Evolutionary conservation across 257 asterid species (phyloP), one percentile per base, ranked within the genome.

Genomic region (Echites panduratus): DNA sequence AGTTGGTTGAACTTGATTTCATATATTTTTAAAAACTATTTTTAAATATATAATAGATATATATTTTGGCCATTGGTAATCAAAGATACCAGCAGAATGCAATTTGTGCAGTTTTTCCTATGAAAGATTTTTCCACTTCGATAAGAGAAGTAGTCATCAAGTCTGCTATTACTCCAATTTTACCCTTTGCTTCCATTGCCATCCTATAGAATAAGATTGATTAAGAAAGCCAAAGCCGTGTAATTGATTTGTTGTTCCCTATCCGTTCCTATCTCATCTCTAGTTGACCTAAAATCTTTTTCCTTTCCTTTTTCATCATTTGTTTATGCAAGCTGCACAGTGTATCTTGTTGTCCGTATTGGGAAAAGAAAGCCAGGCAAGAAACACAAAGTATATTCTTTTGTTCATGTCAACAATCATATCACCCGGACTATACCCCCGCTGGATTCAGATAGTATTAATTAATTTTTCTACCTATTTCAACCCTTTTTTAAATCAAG

Each of bases 401-500:
- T 67, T 81, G 75, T 81, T 85, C 74, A 83, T 82, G 79, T 82
- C 85, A 77, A 78, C 87, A 78, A 71, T 81, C 84, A 86, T 86
- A 75, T 81, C 80, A 48, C 67, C 63, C 38, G 38, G 1, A 32
- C 38, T 3, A 75, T 73, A 63, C 83, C 48, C 48, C 74, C 79
- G n/a, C 79, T 72, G 73, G 70, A 78, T 80, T 65, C 66, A 35
- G 54, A 22, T 72, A 79, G 53, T 62, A 64, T 50, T 50, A 52
- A 49, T 49, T 16, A 16, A 49, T 66, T 75, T 52, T 59, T 59
- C 43, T 20, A 20, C 26, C 7, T n/a, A 1, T 38, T 47, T 5
- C 1, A 4, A 3, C 48, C 14, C 4, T 4, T 17, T 38, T 49
- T 52, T 52, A 14, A 22, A 10, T 73, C 19, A 13, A 71, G 29